These are phyloP conservation scores for Corinectria fuckeliana DNA, from an alignment of 2,329 filamentous ascomycete species.

Conservation along the genomic window DNA sequence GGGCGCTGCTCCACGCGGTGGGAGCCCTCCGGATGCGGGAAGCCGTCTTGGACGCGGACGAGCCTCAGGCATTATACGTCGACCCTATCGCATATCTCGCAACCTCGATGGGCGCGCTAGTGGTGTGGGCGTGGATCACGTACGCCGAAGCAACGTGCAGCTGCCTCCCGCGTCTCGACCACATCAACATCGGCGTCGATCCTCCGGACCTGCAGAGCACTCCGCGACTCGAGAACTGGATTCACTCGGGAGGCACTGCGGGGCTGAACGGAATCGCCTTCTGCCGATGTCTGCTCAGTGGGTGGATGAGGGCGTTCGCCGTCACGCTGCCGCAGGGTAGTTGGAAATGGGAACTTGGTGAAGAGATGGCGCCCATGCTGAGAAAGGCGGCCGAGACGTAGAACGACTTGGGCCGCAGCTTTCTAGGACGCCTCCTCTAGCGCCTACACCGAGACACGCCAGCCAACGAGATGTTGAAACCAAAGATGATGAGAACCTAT, in stretches of 20 bases:
- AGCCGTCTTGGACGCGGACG: conserved; percentile 24
- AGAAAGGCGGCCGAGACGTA: too few species aligned
- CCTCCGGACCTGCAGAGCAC: conserved; percentile 34
- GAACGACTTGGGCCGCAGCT: background rate
- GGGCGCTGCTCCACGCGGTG: conserved; percentile 44
- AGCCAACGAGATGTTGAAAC: background rate
- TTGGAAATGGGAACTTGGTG: conserved; percentile 30
- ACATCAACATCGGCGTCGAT: conserved; percentile 33
- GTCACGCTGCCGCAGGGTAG: conserved; percentile 26
- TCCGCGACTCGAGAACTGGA: conserved; percentile 39
- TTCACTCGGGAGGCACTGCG: conserved; percentile 31
- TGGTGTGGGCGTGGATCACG: conserved; percentile 46
- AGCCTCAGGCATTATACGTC: conserved; percentile 21
- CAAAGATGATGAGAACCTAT: too few species aligned
- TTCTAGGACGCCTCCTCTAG: background rate
- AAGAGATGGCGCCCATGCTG: conserved; percentile 33
- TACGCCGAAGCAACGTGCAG: conserved; percentile 36
- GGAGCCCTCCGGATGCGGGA: conserved; percentile 41
- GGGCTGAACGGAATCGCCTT: conserved; percentile 41
- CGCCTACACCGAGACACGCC: background rate
- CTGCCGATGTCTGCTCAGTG: conserved; percentile 38
- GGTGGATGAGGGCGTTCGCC: conserved; percentile 38
- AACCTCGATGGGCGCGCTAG: conserved; percentile 39
- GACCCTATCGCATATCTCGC: conserved; percentile 46
- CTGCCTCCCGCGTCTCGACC: conserved; percentile 37